These are phyloP conservation scores for Rhodotorula sp. DNA, from an alignment of 1,284 basidiomycete species.

Conservation along the genomic window DNA sequence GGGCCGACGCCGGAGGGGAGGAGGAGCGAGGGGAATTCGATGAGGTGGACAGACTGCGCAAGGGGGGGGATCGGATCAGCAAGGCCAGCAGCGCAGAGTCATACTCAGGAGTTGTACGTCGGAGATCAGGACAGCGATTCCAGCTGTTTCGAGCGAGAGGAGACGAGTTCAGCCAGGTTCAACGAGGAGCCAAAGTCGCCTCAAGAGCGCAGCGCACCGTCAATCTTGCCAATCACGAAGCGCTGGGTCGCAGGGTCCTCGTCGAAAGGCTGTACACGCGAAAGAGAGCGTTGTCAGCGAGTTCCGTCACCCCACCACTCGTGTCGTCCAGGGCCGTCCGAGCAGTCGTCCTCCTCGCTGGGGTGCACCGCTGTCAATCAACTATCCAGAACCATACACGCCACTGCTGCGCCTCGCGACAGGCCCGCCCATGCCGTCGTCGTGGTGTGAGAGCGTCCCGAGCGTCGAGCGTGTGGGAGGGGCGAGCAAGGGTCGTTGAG, in stretches of 20 bases:
- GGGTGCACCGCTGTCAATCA: no score
- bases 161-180: background rate
- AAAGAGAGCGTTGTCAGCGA: background rate
- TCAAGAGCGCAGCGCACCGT: slow-evolving; percentile 18
- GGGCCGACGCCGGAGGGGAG: slow-evolving; percentile 83
- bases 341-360: no score
- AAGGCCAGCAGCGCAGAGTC: background rate
- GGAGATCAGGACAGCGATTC: slow-evolving; percentile 42
- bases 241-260: slow-evolving; percentile 12
- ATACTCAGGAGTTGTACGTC: slow-evolving; percentile 14
- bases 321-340: no score
- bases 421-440: no score
- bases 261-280: slow-evolving; percentile 14
- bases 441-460: no score
- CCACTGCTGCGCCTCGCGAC: no score
- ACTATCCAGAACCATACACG: no score
- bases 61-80: background rate
- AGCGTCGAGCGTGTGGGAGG: background rate
- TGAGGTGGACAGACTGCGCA: slow-evolving; percentile 62
- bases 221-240: slow-evolving; percentile 39
- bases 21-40: slow-evolving; percentile 91
- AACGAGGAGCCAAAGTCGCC: no score
- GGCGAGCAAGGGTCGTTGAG: background rate
- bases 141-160: slow-evolving; percentile 20
- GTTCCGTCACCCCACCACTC: no score